A percentile compares a stretch with the other conserved stretches of the same genome.
Conservation (phyloP, 805 yeast genomes). For the Cyberlindnera maclurae region DNA sequence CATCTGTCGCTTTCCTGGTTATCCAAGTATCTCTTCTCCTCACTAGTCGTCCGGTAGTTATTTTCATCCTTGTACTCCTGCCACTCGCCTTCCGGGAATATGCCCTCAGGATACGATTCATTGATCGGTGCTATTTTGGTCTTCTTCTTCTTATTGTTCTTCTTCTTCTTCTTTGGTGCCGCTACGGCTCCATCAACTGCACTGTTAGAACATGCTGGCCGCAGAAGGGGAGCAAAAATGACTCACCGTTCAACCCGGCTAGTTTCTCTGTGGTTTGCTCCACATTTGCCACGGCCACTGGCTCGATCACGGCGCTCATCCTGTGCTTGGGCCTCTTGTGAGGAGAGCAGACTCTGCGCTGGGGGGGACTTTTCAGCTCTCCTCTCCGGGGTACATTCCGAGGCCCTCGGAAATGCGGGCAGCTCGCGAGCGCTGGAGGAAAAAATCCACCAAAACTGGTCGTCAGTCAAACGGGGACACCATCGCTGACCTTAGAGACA, state of each 20-base stretch:
- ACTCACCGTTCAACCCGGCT: constrained; percentile 15
- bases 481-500: too few species aligned
- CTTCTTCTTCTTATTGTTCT: constrained; percentile 50
- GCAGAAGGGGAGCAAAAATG: too few species aligned
- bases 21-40: constrained; percentile 76
- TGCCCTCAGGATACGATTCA: constrained; percentile 58
- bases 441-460: too few species aligned
- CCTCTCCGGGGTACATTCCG: too few species aligned
- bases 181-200: constrained; percentile 16
- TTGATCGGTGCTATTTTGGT: constrained; percentile 55
- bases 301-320: too few species aligned
- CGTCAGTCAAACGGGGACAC: too few species aligned
- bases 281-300: not conserved
- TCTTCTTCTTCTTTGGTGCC: constrained; percentile 42
- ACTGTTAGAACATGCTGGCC: too few species aligned
- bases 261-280: constrained; percentile 8
- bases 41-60: constrained; percentile 70
- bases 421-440: too few species aligned
- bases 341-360: too few species aligned
- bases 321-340: too few species aligned
- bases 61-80: constrained; percentile 63
- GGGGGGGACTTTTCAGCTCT: too few species aligned
- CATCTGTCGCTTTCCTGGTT: constrained; percentile 52
- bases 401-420: too few species aligned
- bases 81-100: constrained; percentile 86